Evolutionary conservation across 2,329 filamentous ascomycete genomes (phyloP).

Genomic region (Magnaporthiopsis rhizophila): DNA sequence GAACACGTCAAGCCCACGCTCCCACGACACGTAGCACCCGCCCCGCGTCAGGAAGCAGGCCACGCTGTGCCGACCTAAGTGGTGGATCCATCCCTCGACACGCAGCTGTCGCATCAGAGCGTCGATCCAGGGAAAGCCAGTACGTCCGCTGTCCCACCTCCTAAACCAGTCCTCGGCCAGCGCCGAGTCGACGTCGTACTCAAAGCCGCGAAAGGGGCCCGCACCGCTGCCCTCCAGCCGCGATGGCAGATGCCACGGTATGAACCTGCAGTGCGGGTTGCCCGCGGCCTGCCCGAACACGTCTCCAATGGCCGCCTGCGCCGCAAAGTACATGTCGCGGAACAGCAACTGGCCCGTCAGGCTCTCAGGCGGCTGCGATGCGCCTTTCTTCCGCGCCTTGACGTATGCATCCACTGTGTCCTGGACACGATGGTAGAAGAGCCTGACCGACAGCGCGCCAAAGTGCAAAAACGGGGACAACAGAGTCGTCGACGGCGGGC

Average conservation of each 20-base stretch:
- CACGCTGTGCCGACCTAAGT: constrained; percentile 68
- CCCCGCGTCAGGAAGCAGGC: constrained; percentile 75
- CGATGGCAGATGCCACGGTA: constrained; percentile 70
- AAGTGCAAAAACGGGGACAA: constrained; percentile 70
- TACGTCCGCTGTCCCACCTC: constrained; percentile 60
- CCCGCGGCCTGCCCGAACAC: constrained; percentile 56
- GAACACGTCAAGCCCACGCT: constrained; percentile 70
- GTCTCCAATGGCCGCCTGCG: constrained; percentile 60
- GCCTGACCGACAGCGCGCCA: constrained; percentile 59
- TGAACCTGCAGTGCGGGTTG: constrained; percentile 62
- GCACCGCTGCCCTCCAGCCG: constrained; percentile 36
- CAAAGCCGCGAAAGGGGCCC: constrained; percentile 25
- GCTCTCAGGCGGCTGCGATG: constrained; percentile 58
- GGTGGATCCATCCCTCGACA: constrained; percentile 71
- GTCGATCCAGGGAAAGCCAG: constrained; percentile 76
- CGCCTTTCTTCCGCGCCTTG: constrained; percentile 43
- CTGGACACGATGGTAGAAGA: constrained; percentile 66
- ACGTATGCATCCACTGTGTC: constrained; percentile 52
- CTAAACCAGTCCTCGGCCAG: constrained; percentile 58
- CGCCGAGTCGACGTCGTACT: constrained; percentile 55
- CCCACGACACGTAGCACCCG: constrained; percentile 73
- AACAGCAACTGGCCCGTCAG: constrained; percentile 68
- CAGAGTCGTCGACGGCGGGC: constrained; percentile 64
- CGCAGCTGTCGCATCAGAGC: constrained; percentile 69
- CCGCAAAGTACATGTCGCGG: constrained; percentile 77